phyloP scores from a whole-genome alignment of 2,329 filamentous ascomycete genomes.

The Apiospora arundinis region DNA sequence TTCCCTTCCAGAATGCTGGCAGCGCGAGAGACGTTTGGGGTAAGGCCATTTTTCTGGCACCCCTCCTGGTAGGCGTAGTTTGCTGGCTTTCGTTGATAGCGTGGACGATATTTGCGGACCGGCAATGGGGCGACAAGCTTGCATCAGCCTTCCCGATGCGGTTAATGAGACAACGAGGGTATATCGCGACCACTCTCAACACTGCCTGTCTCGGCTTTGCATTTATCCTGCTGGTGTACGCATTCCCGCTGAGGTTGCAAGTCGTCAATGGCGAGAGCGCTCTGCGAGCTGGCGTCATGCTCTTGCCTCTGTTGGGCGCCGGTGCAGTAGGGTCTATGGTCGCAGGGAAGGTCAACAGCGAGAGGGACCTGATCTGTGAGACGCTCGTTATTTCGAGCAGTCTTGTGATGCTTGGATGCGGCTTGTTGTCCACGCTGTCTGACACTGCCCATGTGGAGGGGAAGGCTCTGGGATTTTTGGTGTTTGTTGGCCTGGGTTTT shows the following conservation, averaged over 20 bases:
- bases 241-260: constrained; percentile 57
- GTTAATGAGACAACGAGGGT: constrained; percentile 55
- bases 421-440: constrained; percentile 50
- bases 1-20: constrained; percentile 61
- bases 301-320: constrained; percentile 59
- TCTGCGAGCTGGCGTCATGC: constrained; percentile 55
- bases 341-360: constrained; percentile 50
- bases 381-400: constrained; percentile 49
- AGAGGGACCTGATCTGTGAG: constrained; percentile 50
- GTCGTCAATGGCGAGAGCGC: constrained; percentile 54
- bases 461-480: constrained; percentile 56
- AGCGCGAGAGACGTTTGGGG: constrained; percentile 48
- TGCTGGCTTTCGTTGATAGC: constrained; percentile 45
- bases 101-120: constrained; percentile 47
- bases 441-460: constrained; percentile 44
- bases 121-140: constrained; percentile 39
- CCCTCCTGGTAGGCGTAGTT: constrained; percentile 45
- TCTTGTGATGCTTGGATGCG: constrained; percentile 55
- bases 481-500: constrained; percentile 59
- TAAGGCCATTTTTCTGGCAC: constrained; percentile 48
- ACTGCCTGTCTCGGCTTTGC: constrained; percentile 58
- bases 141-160: constrained; percentile 54
- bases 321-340: constrained; percentile 52
- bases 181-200: constrained; percentile 49
- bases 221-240: constrained; percentile 55